Conservation (phyloP, 169 alveolate species). For the Plasmodium adleri region DNA sequence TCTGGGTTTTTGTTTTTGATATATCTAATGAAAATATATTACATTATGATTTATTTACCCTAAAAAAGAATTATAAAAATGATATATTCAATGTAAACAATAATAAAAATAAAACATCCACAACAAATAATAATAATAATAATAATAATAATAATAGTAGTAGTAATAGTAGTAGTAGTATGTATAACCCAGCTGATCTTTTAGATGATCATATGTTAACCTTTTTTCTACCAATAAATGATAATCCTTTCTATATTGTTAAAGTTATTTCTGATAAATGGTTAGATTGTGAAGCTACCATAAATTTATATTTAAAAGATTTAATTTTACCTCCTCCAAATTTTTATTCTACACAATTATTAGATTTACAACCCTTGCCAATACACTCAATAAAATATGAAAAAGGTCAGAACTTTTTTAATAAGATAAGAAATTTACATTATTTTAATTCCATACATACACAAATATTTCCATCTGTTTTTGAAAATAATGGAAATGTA, state of each 20-base stretch:
- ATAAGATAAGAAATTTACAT: conserved; percentile 37
- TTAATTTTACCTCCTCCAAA: conserved; percentile 94
- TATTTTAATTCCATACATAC: conserved; percentile 81
- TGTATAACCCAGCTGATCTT: not conserved
- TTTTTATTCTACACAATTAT: conserved; percentile 94
- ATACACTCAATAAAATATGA: conserved; percentile 89
- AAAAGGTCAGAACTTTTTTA: conserved; percentile 88
- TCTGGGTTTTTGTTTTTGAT: conserved; percentile 98
- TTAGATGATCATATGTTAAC: conserved; percentile 89
- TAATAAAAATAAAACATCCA: not conserved
- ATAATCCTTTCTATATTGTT: conserved; percentile 93
- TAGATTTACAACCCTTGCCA: conserved; percentile 96
- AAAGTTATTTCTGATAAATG: conserved; percentile 96
- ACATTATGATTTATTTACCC: conserved; percentile 92
- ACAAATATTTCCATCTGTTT: conserved; percentile 80
- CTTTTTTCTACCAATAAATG: conserved; percentile 97
- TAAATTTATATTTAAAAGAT: conserved; percentile 80
- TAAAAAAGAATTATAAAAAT: conserved; percentile 69
- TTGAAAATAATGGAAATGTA: conserved; percentile 78
- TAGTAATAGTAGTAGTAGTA: not conserved
- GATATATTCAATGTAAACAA: not conserved
- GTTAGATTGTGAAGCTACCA: conserved; percentile 84
- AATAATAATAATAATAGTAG: not conserved
- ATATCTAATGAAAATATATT: conserved; percentile 96
- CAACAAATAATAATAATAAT: too few species aligned